Conservation (phyloP, 805 yeast species). For the Komagataella pastoris region DNA sequence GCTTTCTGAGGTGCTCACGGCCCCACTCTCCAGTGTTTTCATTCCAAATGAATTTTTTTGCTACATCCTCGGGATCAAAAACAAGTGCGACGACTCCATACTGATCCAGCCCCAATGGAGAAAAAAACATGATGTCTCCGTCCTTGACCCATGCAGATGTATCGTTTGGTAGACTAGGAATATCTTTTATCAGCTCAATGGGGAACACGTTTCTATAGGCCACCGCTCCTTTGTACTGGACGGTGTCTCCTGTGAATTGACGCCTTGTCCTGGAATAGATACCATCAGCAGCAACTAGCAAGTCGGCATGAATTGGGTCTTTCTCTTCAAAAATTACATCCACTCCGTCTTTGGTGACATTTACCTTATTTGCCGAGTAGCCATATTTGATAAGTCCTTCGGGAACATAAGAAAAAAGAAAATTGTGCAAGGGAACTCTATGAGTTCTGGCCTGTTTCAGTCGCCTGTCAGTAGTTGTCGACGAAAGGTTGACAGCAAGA, state of each 20-base stretch:
- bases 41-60: too few relatives aligned
- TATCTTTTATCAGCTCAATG: constrained; percentile 1
- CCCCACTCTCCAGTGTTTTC: too few relatives aligned
- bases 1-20: too few relatives aligned
- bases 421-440: too few relatives aligned
- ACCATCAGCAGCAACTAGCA: constrained; percentile 7
- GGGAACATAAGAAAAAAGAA: constrained; percentile 1
- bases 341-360: constrained; percentile 1
- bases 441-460: too few relatives aligned
- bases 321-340: not conserved
- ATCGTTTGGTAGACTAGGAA: constrained; percentile 4
- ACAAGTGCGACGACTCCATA: too few relatives aligned
- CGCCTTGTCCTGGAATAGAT: constrained; percentile 6
- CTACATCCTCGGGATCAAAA: too few relatives aligned
- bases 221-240: constrained; percentile 5
- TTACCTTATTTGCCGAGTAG: constrained; percentile 1
- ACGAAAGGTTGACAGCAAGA: too few relatives aligned
- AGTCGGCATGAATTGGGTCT: constrained; percentile 2
- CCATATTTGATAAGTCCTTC: constrained; percentile 3
- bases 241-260: constrained; percentile 2
- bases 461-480: too few relatives aligned
- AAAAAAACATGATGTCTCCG: too few relatives aligned
- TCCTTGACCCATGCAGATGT: constrained; percentile 1
- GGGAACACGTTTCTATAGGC: constrained; percentile 6
- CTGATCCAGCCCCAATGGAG: too few relatives aligned